Percentiles rank a stretch among this genome's conserved stretches.
These are phyloP conservation scores for Sutorius australiensis DNA, from an alignment of 768 basidiomycete genomes.

Conservation along the genomic window DNA sequence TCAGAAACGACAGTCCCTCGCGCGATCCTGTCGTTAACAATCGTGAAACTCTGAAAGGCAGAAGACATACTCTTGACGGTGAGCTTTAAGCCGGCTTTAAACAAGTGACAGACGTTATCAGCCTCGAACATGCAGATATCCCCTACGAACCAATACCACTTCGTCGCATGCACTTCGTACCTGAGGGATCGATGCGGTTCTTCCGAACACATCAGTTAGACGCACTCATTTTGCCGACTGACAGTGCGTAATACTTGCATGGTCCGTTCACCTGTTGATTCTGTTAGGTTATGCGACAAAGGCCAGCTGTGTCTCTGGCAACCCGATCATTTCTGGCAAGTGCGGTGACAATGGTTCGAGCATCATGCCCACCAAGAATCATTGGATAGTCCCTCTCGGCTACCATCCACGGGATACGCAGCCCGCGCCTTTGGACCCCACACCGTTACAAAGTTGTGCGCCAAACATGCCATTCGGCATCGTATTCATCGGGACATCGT, in stretches of 20 bases:
- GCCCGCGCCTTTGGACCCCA: slow-evolving; percentile 40
- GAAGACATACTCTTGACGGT: slow-evolving; percentile 50
- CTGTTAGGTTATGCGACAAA: slow-evolving; percentile 27
- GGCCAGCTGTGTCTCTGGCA: slow-evolving; percentile 54
- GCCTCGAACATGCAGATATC: slow-evolving; percentile 44
- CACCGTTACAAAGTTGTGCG: slow-evolving; percentile 31
- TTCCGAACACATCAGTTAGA: slow-evolving; percentile 48
- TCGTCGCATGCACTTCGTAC: slow-evolving; percentile 20
- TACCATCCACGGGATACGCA: slow-evolving; percentile 48
- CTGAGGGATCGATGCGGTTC: slow-evolving; percentile 51
- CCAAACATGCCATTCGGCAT: slow-evolving; percentile 60
- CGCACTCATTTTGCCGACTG: slow-evolving; percentile 48
- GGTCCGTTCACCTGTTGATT: neutral
- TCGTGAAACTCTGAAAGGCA: slow-evolving; percentile 44
- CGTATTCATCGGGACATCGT: slow-evolving; percentile 59
- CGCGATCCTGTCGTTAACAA: slow-evolving; percentile 23
- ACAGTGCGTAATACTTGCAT: slow-evolving; percentile 22
- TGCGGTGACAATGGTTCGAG: neutral
- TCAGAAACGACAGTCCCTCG: slow-evolving; percentile 48
- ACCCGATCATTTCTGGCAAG: slow-evolving; percentile 62
- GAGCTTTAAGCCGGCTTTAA: slow-evolving; percentile 54
- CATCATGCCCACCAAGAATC: slow-evolving; percentile 2
- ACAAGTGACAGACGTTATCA: slow-evolving; percentile 56
- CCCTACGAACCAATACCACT: slow-evolving; percentile 35
- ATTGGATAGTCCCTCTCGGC: slow-evolving; percentile 48